Conservation (phyloP, 1,139 yeast species). For the Lodderomyces beijingensis region DNA sequence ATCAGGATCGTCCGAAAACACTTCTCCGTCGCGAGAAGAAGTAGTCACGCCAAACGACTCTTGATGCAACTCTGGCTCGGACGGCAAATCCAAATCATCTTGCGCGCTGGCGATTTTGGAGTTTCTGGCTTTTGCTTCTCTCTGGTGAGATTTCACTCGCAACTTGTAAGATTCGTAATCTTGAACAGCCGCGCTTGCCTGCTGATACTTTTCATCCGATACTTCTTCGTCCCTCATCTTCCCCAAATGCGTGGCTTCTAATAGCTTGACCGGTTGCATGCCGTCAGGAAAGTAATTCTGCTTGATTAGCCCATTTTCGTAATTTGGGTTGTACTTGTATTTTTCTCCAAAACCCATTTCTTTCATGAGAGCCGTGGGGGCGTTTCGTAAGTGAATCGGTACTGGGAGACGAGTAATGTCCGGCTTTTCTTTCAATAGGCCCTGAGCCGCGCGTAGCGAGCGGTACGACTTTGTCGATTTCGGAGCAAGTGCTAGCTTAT, state of each 20-base stretch:
- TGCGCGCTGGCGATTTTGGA: constrained; percentile 6
- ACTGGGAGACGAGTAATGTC: constrained; percentile 61
- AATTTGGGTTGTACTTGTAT: constrained; percentile 86
- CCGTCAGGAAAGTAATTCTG: constrained; percentile 70
- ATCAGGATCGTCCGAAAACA: constrained; percentile 33
- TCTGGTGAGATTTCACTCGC: background rate
- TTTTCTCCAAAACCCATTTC: constrained; percentile 81
- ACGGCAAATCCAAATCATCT: constrained; percentile 22
- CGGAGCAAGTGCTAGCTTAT: constrained; percentile 76
- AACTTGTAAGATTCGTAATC: constrained; percentile 27
- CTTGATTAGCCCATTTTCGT: constrained; percentile 60
- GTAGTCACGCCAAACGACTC: no score
- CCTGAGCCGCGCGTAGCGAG: constrained; percentile 67
- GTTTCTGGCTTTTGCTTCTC: background rate
- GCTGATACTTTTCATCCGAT: constrained; percentile 16
- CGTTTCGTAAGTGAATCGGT: constrained; percentile 83
- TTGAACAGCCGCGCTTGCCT: constrained; percentile 20
- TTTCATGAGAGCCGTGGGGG: constrained; percentile 87
- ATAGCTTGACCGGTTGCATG: constrained; percentile 28
- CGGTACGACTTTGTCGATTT: constrained; percentile 84
- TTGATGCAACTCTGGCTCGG: constrained; percentile 21
- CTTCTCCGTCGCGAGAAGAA: background rate
- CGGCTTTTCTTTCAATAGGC: constrained; percentile 53
- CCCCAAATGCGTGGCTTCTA: constrained; percentile 39
- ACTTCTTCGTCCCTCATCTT: constrained; percentile 24